These are phyloP conservation scores for Coccomyxa sp. DNA, from an alignment of 139 green algal species.

Conservation along the genomic window DNA sequence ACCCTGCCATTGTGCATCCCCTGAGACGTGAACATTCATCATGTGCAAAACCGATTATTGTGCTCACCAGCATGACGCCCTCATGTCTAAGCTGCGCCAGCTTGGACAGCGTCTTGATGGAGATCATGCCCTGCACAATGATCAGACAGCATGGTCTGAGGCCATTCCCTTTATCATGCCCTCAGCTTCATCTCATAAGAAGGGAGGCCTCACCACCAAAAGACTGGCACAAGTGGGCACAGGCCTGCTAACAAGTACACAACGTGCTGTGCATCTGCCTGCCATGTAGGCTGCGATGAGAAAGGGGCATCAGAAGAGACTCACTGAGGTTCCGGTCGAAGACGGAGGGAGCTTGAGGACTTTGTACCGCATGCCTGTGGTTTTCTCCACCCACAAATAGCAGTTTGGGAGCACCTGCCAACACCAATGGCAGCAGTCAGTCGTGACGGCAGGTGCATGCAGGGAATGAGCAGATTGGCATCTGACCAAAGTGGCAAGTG, in stretches of 20 bases:
- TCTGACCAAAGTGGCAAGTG: neutral
- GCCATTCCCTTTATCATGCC: no score
- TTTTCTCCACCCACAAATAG: slow-evolving; percentile 3
- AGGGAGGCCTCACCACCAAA: neutral
- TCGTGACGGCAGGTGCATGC: neutral
- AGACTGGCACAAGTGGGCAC: neutral
- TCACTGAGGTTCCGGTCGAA: slow-evolving; percentile 40
- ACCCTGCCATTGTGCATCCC: no score
- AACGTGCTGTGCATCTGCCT: neutral
- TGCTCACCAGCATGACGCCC: slow-evolving; percentile 35
- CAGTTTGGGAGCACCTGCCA: neutral
- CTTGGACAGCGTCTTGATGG: slow-evolving; percentile 18
- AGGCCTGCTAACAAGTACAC: neutral
- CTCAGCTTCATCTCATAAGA: no score
- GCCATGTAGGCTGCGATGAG: neutral
- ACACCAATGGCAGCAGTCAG: neutral
- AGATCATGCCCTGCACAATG: slow-evolving; percentile 20
- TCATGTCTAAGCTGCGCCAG: slow-evolving; percentile 26
- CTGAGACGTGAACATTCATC: no score
- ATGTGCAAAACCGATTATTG: no score
- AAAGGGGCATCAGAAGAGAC: neutral
- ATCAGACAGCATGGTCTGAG: no score
- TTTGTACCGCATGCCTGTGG: slow-evolving; percentile 22
- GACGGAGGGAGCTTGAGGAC: slow-evolving; percentile 48
- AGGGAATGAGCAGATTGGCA: neutral